Percentiles rank a stretch among this genome's conserved stretches.
phyloP scores from a whole-genome alignment of 2,329 filamentous ascomycete species.

The Pseudofabraea citricarpa region DNA sequence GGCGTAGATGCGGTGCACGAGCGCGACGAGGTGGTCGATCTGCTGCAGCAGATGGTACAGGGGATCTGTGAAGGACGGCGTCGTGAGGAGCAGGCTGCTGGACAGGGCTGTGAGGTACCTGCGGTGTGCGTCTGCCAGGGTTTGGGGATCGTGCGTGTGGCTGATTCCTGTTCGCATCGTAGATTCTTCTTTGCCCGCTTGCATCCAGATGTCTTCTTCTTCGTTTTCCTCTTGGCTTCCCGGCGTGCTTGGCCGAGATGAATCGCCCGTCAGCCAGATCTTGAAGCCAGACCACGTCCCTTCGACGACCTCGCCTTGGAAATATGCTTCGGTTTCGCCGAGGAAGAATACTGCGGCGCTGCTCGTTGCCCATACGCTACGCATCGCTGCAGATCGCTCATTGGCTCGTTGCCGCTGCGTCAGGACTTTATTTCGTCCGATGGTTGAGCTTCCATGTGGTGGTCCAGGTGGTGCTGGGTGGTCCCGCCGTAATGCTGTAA shows the following conservation, averaged over 20 bases:
- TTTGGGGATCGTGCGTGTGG: constrained; percentile 71
- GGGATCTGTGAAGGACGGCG: constrained; percentile 55
- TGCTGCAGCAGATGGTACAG: constrained; percentile 65
- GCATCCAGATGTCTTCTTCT: constrained; percentile 40
- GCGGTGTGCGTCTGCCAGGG: constrained; percentile 73
- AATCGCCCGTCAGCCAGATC: constrained; percentile 55
- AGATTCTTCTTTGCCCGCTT: constrained; percentile 17
- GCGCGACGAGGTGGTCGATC: constrained; percentile 76
- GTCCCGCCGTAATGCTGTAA: constrained; percentile 70
- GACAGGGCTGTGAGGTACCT: constrained; percentile 67
- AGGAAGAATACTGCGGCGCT: constrained; percentile 86
- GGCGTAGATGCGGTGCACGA: constrained; percentile 68
- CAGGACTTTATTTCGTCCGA: constrained; percentile 55
- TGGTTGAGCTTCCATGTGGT: constrained; percentile 54
- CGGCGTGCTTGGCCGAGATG: constrained; percentile 12
- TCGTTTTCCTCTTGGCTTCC: constrained; percentile 11
- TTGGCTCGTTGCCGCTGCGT: constrained; percentile 61
- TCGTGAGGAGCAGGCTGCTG: constrained; percentile 62
- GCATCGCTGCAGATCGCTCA: constrained; percentile 60
- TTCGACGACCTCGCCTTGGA: constrained; percentile 84
- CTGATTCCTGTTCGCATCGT: constrained; percentile 15
- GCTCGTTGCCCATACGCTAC: constrained; percentile 84
- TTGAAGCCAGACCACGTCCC: constrained; percentile 78
- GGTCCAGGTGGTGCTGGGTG: constrained; percentile 68
- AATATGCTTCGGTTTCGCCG: constrained; percentile 79